A percentile compares a stretch with the other conserved stretches of the same genome.
These are phyloP conservation scores for Amphirosellinia nigrospora DNA, from an alignment of 495 filamentous ascomycete species.

Conservation along the genomic window DNA sequence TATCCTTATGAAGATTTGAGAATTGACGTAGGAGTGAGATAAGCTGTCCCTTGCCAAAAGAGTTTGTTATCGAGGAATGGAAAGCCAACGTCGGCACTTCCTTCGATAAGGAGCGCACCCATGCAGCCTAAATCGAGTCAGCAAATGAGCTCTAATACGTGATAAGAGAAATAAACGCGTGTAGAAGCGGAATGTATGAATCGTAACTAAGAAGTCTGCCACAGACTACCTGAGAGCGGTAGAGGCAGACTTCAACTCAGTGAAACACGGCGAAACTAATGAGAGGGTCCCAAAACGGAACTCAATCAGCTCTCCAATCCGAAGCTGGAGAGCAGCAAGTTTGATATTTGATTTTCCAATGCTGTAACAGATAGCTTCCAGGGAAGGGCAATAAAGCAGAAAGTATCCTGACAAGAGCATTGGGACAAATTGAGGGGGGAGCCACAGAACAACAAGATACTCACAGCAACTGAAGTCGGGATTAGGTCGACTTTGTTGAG, in stretches of 20 bases:
- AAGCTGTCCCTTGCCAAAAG: conserved; percentile 82
- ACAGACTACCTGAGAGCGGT: conserved; percentile 54
- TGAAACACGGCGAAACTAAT: conserved; percentile 66
- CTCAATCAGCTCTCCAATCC: conserved; percentile 67
- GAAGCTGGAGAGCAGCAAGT: conserved; percentile 67
- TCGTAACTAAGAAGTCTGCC: conserved; percentile 97
- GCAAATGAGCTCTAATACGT: conserved; percentile 12
- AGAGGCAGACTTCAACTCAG: conserved; percentile 84
- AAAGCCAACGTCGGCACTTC: conserved; percentile 94
- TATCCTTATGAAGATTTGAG: conserved; percentile 83
- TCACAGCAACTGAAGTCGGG: conserved; percentile 92
- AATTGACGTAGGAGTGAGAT: conserved; percentile 87
- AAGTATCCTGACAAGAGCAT: conserved; percentile 98
- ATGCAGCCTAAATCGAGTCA: conserved; percentile 69
- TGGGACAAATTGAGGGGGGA: conserved; percentile 38
- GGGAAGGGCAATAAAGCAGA: conserved; percentile 55
- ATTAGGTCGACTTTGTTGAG: conserved; percentile 96
- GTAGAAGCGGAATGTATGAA: conserved; percentile 76
- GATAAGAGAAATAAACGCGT: conserved; percentile 9
- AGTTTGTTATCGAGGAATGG: conserved; percentile 90
- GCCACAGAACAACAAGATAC: conserved; percentile 50
- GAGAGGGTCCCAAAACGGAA: conserved; percentile 89
- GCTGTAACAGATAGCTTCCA: conserved; percentile 97
- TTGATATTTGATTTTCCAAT: conserved; percentile 83
- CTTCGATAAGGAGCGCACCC: conserved; percentile 80